phyloP scores from a whole-genome alignment of 148 eudicot species.

The Fagopyrum tataricum region DNA sequence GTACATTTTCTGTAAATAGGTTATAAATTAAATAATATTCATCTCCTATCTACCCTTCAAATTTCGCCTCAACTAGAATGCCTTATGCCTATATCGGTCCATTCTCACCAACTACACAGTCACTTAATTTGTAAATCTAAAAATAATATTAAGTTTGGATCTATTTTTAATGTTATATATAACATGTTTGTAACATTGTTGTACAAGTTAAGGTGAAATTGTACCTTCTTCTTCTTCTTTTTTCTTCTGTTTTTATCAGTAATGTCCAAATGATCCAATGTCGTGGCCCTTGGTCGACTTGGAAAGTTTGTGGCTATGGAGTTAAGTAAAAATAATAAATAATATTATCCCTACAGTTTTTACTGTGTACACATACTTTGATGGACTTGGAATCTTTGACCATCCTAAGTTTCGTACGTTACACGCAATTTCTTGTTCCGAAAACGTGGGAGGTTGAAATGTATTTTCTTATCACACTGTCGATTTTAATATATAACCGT shows the following conservation, averaged over 20 bases:
- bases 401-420: neutral
- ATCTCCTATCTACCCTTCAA: constrained; percentile 11
- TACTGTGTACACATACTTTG: constrained; percentile 2
- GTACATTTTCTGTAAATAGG: neutral
- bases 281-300: neutral
- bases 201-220: neutral
- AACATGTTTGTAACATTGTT: neutral
- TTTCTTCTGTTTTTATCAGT: neutral
- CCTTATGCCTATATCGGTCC: neutral
- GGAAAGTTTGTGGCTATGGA: neutral
- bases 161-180: neutral
- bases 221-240: neutral
- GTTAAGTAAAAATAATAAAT: neutral
- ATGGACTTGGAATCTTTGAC: constrained; percentile 1
- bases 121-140: neutral
- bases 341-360: neutral
- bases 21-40: neutral
- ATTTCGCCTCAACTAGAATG: neutral
- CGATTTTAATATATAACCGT: no score
- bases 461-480: no score
- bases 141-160: neutral
- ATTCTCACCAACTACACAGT: neutral
- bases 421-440: neutral
- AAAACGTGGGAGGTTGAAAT: neutral
- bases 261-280: neutral